phyloP scores from a whole-genome alignment of 164 flowering plant species.

The Paratinospora sagittata region DNA sequence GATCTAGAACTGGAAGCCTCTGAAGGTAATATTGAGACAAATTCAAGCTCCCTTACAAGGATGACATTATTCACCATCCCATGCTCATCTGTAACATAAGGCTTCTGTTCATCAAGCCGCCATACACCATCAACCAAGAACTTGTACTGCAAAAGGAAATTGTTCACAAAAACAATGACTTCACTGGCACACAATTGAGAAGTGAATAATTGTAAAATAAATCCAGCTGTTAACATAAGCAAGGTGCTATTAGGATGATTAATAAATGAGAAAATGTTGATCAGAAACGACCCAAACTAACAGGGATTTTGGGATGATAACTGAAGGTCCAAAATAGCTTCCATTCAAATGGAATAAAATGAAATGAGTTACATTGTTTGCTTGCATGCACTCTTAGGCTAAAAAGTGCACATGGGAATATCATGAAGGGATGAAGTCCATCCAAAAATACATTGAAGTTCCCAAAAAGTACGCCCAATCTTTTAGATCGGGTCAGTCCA shows the following conservation, averaged over 20 bases:
- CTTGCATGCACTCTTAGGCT: neutral
- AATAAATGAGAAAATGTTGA: neutral
- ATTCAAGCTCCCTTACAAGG: slow-evolving; percentile 25
- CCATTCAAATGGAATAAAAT: neutral
- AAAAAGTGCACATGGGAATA: neutral
- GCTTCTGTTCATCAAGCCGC: slow-evolving; percentile 33
- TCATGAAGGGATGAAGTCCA: neutral
- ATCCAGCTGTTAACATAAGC: neutral
- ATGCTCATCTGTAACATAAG: slow-evolving; percentile 21
- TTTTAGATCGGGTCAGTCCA: too few species aligned
- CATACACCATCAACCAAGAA: slow-evolving; percentile 48
- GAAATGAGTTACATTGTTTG: neutral
- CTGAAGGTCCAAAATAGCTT: neutral
- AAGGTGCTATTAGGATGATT: neutral
- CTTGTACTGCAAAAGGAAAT: slow-evolving; percentile 30
- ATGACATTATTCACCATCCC: slow-evolving; percentile 34
- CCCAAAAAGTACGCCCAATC: too few species aligned
- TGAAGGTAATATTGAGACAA: slow-evolving; percentile 8
- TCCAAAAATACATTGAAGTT: too few species aligned
- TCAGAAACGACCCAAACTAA: neutral
- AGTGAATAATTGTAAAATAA: neutral
- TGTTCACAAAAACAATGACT: neutral
- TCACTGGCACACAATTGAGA: neutral
- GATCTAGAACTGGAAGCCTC: slow-evolving; percentile 16
- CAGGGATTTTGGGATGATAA: neutral